Percentiles rank a stretch among this genome's conserved stretches.
Conservation (phyloP, 345 rosid species). For the Bruguiera gymnorhiza region DNA sequence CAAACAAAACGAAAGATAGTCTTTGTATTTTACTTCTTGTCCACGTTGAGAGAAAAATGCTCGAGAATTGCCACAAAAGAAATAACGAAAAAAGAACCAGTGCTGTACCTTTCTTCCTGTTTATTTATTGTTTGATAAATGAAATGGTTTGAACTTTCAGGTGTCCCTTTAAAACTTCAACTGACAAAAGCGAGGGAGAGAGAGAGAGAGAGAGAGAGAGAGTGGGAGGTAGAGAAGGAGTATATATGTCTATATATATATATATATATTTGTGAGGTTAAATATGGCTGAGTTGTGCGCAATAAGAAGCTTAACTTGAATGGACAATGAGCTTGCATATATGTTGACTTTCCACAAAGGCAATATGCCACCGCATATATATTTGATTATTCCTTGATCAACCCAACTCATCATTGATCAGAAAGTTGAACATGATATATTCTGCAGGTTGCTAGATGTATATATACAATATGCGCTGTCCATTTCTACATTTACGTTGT, state of each 20-base stretch:
- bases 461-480: background rate
- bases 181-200: background rate
- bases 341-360: conserved; percentile 22
- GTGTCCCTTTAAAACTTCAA: background rate
- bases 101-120: conserved; percentile 10
- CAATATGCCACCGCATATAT: background rate
- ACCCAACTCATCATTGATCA: conserved; percentile 17
- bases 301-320: background rate
- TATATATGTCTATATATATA: background rate
- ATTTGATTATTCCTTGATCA: conserved; percentile 7
- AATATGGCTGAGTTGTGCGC: background rate
- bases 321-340: background rate
- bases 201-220: background rate
- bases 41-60: background rate
- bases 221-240: background rate
- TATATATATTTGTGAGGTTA: background rate
- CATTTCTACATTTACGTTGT: background rate
- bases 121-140: conserved; percentile 16
- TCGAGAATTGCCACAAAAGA: too few species aligned
- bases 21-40: background rate
- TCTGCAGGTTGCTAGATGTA: background rate
- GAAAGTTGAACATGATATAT: background rate
- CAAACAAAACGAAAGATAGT: conserved; percentile 10
- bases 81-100: background rate
- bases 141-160: conserved; percentile 4